Evolutionary conservation across 208 protist genomes (phyloP).

Genomic region (Porcisia deanei): DNA sequence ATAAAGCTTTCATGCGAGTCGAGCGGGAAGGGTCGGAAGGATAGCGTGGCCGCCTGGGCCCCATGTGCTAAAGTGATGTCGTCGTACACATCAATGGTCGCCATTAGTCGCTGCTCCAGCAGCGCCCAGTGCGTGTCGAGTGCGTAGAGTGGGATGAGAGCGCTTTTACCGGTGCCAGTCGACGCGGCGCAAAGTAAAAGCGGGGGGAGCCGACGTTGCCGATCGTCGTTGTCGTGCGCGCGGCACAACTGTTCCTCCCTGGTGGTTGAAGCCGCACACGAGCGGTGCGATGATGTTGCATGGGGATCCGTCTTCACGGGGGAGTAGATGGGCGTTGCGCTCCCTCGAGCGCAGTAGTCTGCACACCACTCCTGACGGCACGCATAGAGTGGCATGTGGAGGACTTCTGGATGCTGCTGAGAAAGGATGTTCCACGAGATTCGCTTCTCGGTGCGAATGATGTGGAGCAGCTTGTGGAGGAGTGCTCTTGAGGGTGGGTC

Average conservation of each 20-base stretch:
- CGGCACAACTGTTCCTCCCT: background rate
- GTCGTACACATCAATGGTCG: constrained; percentile 31
- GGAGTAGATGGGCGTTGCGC: constrained; percentile 19
- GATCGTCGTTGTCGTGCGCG: background rate
- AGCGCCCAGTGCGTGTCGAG: constrained; percentile 68
- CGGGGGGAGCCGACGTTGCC: constrained; percentile 4
- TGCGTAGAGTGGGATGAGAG: constrained; percentile 67
- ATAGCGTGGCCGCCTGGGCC: background rate
- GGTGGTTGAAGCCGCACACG: background rate
- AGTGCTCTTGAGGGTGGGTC: constrained; percentile 22
- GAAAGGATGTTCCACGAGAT: constrained; percentile 29
- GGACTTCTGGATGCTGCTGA: constrained; percentile 22
- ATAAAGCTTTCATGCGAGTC: constrained; percentile 37
- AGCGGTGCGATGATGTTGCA: background rate
- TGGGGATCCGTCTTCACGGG: background rate
- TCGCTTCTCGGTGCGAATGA: constrained; percentile 23
- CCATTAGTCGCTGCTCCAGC: constrained; percentile 33
- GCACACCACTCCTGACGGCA: constrained; percentile 39
- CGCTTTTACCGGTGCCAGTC: constrained; percentile 77
- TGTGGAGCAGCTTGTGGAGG: constrained; percentile 20
- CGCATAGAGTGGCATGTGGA: constrained; percentile 32
- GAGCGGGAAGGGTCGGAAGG: constrained; percentile 12
- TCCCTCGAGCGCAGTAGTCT: constrained; percentile 13
- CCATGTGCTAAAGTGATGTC: background rate
- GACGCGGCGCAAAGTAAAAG: constrained; percentile 59